Base-by-base conservation (phyloP, 2,329 filamentous ascomycete species). In the Ophiostoma pallidulum region DNA sequence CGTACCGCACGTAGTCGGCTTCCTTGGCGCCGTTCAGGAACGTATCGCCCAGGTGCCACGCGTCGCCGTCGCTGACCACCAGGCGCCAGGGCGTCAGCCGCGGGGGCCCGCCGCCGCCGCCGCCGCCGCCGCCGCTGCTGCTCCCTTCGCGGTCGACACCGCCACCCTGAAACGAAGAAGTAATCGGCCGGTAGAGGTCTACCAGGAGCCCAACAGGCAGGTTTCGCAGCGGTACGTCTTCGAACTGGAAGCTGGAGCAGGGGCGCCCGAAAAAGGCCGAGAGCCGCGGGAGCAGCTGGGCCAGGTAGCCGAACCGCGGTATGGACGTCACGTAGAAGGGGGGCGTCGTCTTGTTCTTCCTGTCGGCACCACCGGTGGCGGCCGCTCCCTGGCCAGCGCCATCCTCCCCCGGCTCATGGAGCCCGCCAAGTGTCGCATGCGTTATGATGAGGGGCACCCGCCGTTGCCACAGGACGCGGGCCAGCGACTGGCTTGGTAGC, bases 1-100 rank as follows among this genome's bases (percentile, higher is more conserved):
- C 88, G 56, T 92, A 91, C 44, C 90, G 79, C 43, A 94, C 71
- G 56, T 89, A 94, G 64, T 95, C 89, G 26, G 90, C 89, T 67
- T 82, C 78, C 61, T 82, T 82, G 52, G 75, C 76, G 48, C 73
- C 73, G 61, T 82, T 82, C 48, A 81, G 68, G 54, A 82, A 82
- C 0, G 78, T 80, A 59, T 80, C 77, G 36, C 65, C 70, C 41
- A 79, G 77, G 55, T 80, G 76, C 76, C 76, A 80, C 41, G 70
- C 71, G 28, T 70, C 58, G 16, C 75, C 76, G 49, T 77, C 74
- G 46, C 66, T 64, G 22, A 78, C 75, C 14, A 69, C 69, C 41
- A 80, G 63, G 12, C 67, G 66, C 75, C 76, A 80, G 1, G 77
- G 76, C 44, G 77, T 59, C 7, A 46, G 13, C 22, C 39, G 22